Conservation (phyloP, 2,329 filamentous ascomycete genomes). For the Periconia macrospinosa region DNA sequence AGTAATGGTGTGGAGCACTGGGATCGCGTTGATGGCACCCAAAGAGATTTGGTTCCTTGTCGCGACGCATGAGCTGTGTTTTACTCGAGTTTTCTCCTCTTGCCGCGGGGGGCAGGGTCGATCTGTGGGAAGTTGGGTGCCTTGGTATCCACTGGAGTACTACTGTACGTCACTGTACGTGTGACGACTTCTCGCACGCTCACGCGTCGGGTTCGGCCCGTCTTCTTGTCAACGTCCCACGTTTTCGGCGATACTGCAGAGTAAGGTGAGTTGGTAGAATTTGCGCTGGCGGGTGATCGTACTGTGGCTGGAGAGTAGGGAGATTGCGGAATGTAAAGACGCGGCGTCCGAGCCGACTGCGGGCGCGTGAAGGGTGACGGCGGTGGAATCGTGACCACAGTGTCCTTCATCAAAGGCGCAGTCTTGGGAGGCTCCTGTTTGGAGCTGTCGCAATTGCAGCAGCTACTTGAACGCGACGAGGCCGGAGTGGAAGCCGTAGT, state of each 20-base stretch:
- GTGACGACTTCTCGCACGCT: conserved; percentile 88
- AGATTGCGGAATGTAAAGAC: conserved; percentile 76
- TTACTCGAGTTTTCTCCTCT: conserved; percentile 75
- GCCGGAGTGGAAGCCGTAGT: conserved; percentile 26
- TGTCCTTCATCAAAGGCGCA: conserved; percentile 47
- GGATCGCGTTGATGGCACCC: no score
- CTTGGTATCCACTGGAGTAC: conserved; percentile 47
- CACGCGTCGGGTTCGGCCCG: conserved; percentile 60
- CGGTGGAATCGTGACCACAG: conserved; percentile 62
- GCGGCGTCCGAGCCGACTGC: conserved; percentile 61
- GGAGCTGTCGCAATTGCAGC: conserved; percentile 37
- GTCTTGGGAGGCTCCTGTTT: conserved; percentile 45
- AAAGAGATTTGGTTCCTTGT: not conserved
- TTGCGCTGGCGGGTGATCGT: conserved; percentile 69
- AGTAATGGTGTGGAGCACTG: not conserved
- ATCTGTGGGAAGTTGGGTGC: conserved; percentile 60
- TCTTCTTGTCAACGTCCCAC: conserved; percentile 73
- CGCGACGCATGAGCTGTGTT: conserved; percentile 10
- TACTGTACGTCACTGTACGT: conserved; percentile 88
- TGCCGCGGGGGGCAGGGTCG: conserved; percentile 87
- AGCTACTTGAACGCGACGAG: conserved; percentile 43
- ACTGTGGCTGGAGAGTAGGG: conserved; percentile 65
- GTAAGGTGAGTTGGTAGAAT: conserved; percentile 67
- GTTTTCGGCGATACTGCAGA: conserved; percentile 76
- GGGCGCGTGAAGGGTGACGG: conserved; percentile 65